Evolutionary conservation across 2,329 filamentous ascomycete genomes (phyloP).

Genomic region (Fusarium tanahbumbuense): DNA sequence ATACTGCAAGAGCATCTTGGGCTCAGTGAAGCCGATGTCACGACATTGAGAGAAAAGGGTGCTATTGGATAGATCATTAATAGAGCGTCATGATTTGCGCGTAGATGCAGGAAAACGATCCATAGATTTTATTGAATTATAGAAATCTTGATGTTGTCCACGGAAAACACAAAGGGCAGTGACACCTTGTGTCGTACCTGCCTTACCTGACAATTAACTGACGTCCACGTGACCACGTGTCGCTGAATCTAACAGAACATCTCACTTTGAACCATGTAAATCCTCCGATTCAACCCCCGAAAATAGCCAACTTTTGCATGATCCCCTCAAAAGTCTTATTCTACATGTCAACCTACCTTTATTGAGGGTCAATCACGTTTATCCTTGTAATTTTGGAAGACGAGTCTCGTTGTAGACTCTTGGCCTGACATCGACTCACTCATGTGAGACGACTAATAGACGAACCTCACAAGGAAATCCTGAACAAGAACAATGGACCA

Average conservation of each 20-base stretch:
- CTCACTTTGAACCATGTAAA: slow-evolving; percentile 31
- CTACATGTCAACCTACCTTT: neutral
- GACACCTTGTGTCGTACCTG: neutral
- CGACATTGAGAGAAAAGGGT: slow-evolving; percentile 71
- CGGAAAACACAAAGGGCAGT: slow-evolving; percentile 5
- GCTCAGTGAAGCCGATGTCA: slow-evolving; percentile 68
- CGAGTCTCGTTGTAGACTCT: neutral
- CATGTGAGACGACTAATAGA: slow-evolving; percentile 13
- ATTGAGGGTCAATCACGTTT: neutral
- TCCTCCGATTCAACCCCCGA: slow-evolving; percentile 13
- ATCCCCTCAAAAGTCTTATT: neutral
- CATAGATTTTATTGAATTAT: neutral
- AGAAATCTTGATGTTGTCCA: neutral
- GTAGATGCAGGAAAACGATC: neutral
- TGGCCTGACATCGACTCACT: slow-evolving; percentile 1
- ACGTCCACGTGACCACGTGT: slow-evolving; percentile 37
- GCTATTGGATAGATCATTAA: slow-evolving; percentile 65
- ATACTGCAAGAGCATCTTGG: slow-evolving; percentile 74
- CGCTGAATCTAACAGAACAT: slow-evolving; percentile 9
- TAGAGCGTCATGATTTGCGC: neutral
- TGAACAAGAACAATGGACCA: slow-evolving; percentile 19
- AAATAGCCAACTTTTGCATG: slow-evolving; percentile 9
- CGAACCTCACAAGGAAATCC: neutral
- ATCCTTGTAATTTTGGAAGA: neutral
- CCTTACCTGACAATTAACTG: neutral